Evolutionary conservation across 2,329 filamentous ascomycete species (phyloP).

Genomic region (Aureobasidium mangrovei): DNA sequence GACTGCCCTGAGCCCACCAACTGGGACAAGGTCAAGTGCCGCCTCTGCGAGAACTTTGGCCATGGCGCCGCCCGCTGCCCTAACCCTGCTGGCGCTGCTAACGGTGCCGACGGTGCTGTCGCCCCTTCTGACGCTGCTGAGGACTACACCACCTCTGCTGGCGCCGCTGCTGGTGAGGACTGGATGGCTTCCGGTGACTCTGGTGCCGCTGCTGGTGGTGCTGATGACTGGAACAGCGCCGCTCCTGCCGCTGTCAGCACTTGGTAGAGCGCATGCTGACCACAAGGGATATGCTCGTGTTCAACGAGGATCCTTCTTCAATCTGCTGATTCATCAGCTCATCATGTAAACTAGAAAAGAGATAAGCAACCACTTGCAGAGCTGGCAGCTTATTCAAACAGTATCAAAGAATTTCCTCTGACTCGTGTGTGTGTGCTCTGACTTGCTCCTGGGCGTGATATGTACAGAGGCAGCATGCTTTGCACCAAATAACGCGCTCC

Average conservation of each 20-base stretch:
- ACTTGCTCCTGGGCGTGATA: too few species aligned
- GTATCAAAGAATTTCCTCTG: too few species aligned
- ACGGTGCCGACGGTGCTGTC: not conserved
- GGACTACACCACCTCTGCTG: constrained; percentile 8
- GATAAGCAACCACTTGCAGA: too few species aligned
- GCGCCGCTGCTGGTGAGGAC: constrained; percentile 14
- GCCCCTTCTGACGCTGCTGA: constrained; percentile 12
- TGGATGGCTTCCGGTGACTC: constrained; percentile 7
- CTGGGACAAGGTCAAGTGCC: constrained; percentile 39
- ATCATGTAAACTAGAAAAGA: too few species aligned
- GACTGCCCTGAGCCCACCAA: constrained; percentile 57
- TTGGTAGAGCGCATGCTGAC: not conserved
- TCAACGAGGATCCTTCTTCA: too few species aligned
- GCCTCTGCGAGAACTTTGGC: constrained; percentile 34
- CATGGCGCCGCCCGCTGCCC: constrained; percentile 21
- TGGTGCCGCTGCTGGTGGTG: constrained; percentile 5
- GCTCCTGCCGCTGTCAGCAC: constrained; percentile 3
- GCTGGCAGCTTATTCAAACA: too few species aligned
- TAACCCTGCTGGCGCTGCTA: constrained; percentile 23
- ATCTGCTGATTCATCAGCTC: too few species aligned
- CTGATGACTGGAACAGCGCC: constrained; percentile 8
- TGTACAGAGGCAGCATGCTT: too few species aligned
- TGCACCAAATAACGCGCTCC: too few species aligned
- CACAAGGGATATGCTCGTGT: not conserved
- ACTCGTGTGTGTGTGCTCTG: too few species aligned